Conservation (phyloP, 768 basidiomycete species). For the Boletus sp. region DNA sequence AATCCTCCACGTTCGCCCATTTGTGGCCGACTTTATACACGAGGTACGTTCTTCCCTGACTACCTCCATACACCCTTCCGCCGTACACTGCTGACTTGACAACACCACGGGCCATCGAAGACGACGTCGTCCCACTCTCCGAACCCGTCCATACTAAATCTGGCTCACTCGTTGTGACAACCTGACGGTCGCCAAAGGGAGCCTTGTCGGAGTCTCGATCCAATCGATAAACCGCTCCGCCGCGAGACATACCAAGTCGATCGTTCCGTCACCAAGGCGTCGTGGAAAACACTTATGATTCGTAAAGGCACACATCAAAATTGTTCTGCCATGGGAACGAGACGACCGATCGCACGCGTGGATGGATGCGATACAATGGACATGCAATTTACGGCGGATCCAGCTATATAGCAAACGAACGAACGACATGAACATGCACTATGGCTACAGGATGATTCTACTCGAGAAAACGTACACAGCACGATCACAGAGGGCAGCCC, state of each 20-base stretch:
- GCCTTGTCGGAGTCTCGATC: too few relatives aligned
- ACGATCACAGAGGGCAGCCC: neutral
- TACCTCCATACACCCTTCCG: too few relatives aligned
- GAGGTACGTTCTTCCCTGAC: slow-evolving; percentile 4
- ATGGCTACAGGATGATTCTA: slow-evolving; percentile 10
- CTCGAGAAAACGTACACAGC: neutral
- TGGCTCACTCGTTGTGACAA: too few relatives aligned
- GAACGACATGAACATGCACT: neutral
- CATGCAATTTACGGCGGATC: neutral
- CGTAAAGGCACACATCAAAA: neutral
- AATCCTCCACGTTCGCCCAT: slow-evolving; percentile 46
- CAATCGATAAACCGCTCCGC: too few relatives aligned
- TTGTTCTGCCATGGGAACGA: neutral
- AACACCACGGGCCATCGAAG: too few relatives aligned
- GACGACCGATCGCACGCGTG: neutral
- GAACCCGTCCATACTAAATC: neutral
- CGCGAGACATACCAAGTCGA: too few relatives aligned
- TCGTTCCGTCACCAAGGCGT: too few relatives aligned
- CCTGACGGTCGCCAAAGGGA: too few relatives aligned
- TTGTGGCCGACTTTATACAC: slow-evolving; percentile 26
- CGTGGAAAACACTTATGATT: too few relatives aligned
- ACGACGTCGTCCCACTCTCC: too few relatives aligned
- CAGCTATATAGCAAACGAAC: neutral
- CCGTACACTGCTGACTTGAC: too few relatives aligned
- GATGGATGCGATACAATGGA: neutral